Evolutionary conservation across 352 stramenopile species (phyloP).

Genomic region (Phytophthora fragariae): DNA sequence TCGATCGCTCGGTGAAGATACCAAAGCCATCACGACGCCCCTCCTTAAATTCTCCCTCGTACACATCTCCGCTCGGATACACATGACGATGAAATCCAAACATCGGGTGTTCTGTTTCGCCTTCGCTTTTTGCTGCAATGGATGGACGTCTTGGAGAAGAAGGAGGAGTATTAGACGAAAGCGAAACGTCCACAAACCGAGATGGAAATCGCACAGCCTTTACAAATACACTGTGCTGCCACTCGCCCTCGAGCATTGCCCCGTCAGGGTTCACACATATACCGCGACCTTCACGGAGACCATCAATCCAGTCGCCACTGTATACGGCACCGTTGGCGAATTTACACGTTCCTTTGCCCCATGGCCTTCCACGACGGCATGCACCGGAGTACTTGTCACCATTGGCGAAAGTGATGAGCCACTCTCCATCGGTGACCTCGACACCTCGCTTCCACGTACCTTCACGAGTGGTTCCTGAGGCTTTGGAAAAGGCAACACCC

Average conservation of each 20-base stretch:
- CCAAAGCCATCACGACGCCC: constrained; percentile 60
- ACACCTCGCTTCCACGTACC: constrained; percentile 69
- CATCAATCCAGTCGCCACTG: constrained; percentile 84
- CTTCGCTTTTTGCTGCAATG: constrained; percentile 5
- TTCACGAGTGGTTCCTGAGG: constrained; percentile 72
- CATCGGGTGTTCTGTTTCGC: constrained; percentile 34
- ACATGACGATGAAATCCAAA: constrained; percentile 47
- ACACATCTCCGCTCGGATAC: constrained; percentile 76
- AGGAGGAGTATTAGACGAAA: constrained; percentile 32
- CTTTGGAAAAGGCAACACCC: constrained; percentile 57
- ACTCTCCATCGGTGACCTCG: constrained; percentile 65
- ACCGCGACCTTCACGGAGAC: constrained; percentile 80
- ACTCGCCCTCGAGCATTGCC: constrained; percentile 74
- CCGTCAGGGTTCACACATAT: constrained; percentile 69
- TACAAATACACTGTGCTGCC: constrained; percentile 75
- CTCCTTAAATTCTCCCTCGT: constrained; percentile 72
- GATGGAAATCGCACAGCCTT: constrained; percentile 50
- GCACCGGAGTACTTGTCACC: constrained; percentile 82
- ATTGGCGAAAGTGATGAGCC: constrained; percentile 76
- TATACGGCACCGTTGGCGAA: constrained; percentile 93
- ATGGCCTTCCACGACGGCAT: constrained; percentile 64
- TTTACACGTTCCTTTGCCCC: constrained; percentile 88
- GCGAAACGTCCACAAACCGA: constrained; percentile 69
- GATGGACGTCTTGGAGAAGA: constrained; percentile 6
- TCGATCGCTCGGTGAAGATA: constrained; percentile 66